These are phyloP conservation scores for Cystobasidium tubakii DNA, from an alignment of 768 basidiomycete genomes.

Conservation along the genomic window DNA sequence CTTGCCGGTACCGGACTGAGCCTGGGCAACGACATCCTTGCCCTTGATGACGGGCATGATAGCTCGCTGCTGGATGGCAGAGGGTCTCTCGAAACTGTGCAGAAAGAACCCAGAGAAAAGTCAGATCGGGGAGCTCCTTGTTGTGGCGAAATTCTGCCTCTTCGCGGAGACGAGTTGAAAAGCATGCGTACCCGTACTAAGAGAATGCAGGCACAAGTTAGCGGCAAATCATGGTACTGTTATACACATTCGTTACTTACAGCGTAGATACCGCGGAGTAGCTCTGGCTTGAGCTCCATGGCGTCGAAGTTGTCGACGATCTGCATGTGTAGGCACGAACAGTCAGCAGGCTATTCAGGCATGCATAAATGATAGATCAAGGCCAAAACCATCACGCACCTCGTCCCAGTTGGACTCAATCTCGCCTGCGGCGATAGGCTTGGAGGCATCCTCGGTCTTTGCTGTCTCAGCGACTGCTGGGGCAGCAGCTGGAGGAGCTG, in stretches of 20 bases:
- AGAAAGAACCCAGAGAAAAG: background rate
- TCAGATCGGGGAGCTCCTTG: background rate
- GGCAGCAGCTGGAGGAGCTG: conserved; percentile 29
- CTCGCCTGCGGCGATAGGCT: conserved; percentile 16
- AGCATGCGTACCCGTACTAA: conserved; percentile 5
- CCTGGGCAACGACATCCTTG: conserved; percentile 91
- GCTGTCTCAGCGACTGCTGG: conserved; percentile 9
- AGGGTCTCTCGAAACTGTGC: conserved; percentile 79
- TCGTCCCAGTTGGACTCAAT: conserved; percentile 41
- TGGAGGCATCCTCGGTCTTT: conserved; percentile 6
- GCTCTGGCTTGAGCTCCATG: conserved; percentile 94
- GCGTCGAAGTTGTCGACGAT: conserved; percentile 68
- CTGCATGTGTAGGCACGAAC: conserved; percentile 1
- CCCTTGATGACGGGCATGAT: conserved; percentile 79
- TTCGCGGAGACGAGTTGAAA: background rate
- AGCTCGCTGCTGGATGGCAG: conserved; percentile 96
- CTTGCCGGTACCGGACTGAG: conserved; percentile 99
- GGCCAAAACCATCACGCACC: background rate
- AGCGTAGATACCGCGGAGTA: conserved; percentile 95
- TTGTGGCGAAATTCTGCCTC: background rate
- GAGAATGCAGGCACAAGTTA: background rate
- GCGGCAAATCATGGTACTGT: too few relatives aligned
- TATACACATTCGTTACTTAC: conserved; percentile 66
- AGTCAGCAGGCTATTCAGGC: background rate
- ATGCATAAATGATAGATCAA: background rate